Evolutionary conservation across 106 monocot genomes (phyloP).

Genomic region (Dioscorea zingiberensis): DNA sequence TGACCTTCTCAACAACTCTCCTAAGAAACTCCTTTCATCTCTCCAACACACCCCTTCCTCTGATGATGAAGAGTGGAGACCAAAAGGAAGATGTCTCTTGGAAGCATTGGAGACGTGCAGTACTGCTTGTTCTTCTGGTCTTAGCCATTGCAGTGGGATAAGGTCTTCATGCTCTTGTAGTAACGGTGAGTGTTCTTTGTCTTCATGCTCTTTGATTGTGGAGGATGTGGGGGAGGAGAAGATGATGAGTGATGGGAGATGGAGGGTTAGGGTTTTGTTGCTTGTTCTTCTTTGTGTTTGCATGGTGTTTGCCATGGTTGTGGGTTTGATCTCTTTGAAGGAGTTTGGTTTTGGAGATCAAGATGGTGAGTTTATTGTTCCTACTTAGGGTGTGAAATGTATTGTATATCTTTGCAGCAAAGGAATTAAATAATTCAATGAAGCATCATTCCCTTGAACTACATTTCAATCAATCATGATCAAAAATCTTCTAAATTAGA

Average conservation of each 20-base stretch:
- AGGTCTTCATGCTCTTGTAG: background rate
- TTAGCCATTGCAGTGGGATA: slow-evolving; percentile 2
- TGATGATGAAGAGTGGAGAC: background rate
- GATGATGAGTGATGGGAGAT: background rate
- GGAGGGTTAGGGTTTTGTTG: background rate
- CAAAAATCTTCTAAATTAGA: no score
- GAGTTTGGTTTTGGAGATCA: slow-evolving; percentile 12
- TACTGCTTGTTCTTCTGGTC: slow-evolving; percentile 12
- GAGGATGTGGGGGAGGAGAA: background rate
- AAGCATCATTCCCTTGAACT: no score
- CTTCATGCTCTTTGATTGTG: background rate
- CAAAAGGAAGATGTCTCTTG: slow-evolving; percentile 16
- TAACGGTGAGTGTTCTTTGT: background rate
- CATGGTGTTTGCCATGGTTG: background rate
- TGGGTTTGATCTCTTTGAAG: background rate
- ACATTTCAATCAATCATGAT: no score
- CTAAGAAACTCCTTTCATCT: slow-evolving; percentile 21
- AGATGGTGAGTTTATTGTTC: slow-evolving; percentile 1
- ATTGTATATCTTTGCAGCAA: no score
- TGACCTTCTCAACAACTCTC: slow-evolving; percentile 13
- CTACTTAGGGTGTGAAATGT: background rate
- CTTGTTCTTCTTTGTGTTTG: background rate
- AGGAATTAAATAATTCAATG: no score
- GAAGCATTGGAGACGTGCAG: slow-evolving; percentile 19
- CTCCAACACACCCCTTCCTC: slow-evolving; percentile 2